Conservation (phyloP, 371 early-diverging fungal genomes). For the Dichotomocladium elegans region DNA sequence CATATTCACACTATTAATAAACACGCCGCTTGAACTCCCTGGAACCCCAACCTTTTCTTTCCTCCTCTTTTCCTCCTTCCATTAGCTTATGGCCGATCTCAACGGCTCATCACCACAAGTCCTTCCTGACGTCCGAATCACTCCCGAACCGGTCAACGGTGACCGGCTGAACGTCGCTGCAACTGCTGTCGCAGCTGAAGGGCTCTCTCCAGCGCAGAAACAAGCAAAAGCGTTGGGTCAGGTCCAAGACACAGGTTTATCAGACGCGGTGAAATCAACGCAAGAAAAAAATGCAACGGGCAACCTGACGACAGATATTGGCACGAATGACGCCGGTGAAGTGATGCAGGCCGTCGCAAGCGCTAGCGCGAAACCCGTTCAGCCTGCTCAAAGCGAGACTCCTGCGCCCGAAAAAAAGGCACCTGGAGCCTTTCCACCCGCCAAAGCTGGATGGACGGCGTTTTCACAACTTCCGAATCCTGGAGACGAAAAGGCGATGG, state of each 20-base stretch:
- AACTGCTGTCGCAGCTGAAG: slow-evolving; percentile 3
- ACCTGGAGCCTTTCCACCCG: slow-evolving; percentile 6
- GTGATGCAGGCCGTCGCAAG: slow-evolving; percentile 6
- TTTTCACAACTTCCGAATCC: slow-evolving; percentile 43
- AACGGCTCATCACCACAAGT: slow-evolving; percentile 5
- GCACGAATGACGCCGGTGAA: slow-evolving; percentile 3
- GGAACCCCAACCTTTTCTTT: neutral
- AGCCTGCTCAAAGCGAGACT: neutral
- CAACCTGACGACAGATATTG: slow-evolving; percentile 7
- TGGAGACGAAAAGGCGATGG: slow-evolving; percentile 32
- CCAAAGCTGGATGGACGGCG: slow-evolving; percentile 33
- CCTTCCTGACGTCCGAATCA: neutral
- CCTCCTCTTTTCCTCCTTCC: slow-evolving; percentile 1
- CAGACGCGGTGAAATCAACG: slow-evolving; percentile 5
- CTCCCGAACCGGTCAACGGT: neutral
- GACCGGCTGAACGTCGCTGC: neutral
- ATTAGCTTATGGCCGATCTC: neutral
- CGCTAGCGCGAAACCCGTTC: slow-evolving; percentile 10
- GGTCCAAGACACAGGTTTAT: slow-evolving; percentile 4
- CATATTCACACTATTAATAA: too few relatives aligned
- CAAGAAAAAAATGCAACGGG: slow-evolving; percentile 4
- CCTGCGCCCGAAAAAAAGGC: neutral
- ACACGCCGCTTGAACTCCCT: too few relatives aligned
- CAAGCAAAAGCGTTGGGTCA: slow-evolving; percentile 2
- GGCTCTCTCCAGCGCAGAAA: slow-evolving; percentile 9